Base-by-base conservation (phyloP, 805 yeast genomes). In the Wickerhamomyces mucosus region DNA sequence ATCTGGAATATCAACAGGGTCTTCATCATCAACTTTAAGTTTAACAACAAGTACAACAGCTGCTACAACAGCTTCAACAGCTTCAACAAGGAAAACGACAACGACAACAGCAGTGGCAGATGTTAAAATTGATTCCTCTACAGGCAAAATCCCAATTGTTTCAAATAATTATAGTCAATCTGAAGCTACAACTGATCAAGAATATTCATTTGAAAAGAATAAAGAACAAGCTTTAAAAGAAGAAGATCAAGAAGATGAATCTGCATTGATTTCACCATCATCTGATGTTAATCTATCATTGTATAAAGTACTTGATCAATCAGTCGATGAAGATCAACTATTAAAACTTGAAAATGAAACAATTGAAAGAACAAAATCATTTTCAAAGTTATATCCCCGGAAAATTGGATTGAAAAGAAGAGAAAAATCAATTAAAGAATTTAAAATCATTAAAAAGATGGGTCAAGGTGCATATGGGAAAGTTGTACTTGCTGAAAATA, bases 381-480 rank as follows among this genome's bases (percentile, higher is more conserved):
- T 42, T 2, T 69, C 78, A 1, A 41, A 39, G 36, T 15, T 35
- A 15, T 54, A 50, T 37, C 64, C 59, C 18, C 65, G 65, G 12
- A 51, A 58, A 23, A 69, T 78, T 38, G 96, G 96, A 2, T 60
- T 66, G 6, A 62, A 64, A 34, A 71, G 92, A 46, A 68, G 95
- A 33, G 75, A 69, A 15, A 83, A 83, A 51, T 72, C 74, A 38
- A 69, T 84, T 40, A 53, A 67, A 0, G 95, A 86, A 51, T 92
- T 84, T 45, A 56, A 60, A 1, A 69, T 82, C 1, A 28, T 85
- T 27, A 80, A 82, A 51, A 73, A 76, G 39, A 73, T 92, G 75
- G 98, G 98, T 1, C 89, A 82, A 53, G 98, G 98, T 23, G 96
- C 97, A 0, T 92, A 92, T 50, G 98, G 98, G 10, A 83, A 84